phyloP scores from a whole-genome alignment of 371 early-diverging fungal genomes.

The Gilbertella persicaria region DNA sequence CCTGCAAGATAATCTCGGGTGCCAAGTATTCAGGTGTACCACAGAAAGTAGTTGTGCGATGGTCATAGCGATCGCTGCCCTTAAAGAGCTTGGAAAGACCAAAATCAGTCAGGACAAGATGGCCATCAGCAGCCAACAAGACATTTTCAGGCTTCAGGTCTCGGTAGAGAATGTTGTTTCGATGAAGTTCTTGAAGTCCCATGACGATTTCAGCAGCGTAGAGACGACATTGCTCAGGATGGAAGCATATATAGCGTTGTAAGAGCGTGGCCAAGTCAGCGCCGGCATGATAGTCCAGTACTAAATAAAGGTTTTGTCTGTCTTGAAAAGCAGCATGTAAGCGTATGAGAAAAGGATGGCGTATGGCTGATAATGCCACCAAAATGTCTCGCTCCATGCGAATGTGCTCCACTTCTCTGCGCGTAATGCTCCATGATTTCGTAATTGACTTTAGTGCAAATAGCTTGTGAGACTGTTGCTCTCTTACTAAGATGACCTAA shows the following conservation, averaged over 20 bases:
- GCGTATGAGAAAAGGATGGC: constrained; percentile 93
- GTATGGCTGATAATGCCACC: constrained; percentile 37
- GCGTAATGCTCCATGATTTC: constrained; percentile 86
- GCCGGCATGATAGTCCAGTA: constrained; percentile 85
- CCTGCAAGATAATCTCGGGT: constrained; percentile 85
- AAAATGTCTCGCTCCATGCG: constrained; percentile 50
- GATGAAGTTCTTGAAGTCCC: constrained; percentile 78
- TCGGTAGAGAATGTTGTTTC: constrained; percentile 74
- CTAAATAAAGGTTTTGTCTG: constrained; percentile 87
- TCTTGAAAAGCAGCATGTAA: constrained; percentile 93
- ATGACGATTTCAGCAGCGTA: constrained; percentile 82
- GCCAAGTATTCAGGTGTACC: constrained; percentile 93
- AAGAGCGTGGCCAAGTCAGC: constrained; percentile 71
- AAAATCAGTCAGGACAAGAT: constrained; percentile 75
- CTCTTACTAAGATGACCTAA: constrained; percentile 79
- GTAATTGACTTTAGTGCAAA: constrained; percentile 96
- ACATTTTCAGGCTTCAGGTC: constrained; percentile 74
- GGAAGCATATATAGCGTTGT: constrained; percentile 31
- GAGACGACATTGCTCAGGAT: constrained; percentile 53
- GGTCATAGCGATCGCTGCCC: constrained; percentile 41
- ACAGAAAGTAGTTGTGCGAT: constrained; percentile 86
- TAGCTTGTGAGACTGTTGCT: constrained; percentile 64
- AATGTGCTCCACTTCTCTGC: constrained; percentile 82
- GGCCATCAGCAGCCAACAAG: constrained; percentile 65
- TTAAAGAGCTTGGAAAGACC: constrained; percentile 68